phyloP scores from a whole-genome alignment of 192 early-diverging fungal species.

The Irineochytrium annulatum region DNA sequence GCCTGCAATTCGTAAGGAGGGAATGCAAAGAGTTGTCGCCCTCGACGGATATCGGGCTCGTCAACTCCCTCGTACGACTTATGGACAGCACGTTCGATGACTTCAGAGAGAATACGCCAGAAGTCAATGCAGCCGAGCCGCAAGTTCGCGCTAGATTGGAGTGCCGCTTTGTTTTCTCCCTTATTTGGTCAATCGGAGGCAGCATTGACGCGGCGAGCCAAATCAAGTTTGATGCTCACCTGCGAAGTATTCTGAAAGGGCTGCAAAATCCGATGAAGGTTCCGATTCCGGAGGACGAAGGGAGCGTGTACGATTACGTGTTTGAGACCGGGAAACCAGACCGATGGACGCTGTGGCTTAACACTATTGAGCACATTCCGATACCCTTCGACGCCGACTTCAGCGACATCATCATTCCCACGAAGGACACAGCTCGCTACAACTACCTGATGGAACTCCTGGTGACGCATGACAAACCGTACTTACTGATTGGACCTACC shows the following conservation, averaged over 20 bases:
- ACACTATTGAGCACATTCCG: slow-evolving; percentile 39
- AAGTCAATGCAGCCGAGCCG: slow-evolving; percentile 16
- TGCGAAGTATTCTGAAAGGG: slow-evolving; percentile 13
- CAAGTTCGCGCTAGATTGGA: slow-evolving; percentile 27
- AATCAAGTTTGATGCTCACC: slow-evolving; percentile 45
- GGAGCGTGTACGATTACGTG: slow-evolving; percentile 50
- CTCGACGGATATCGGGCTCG: slow-evolving; percentile 56
- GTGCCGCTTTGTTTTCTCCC: slow-evolving; percentile 45
- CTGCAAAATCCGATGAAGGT: slow-evolving; percentile 17
- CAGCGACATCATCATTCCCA: slow-evolving; percentile 59
- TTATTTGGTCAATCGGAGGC: slow-evolving; percentile 55
- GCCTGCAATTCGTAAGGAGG: slow-evolving; percentile 33
- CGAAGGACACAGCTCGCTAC: slow-evolving; percentile 61
- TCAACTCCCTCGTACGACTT: slow-evolving; percentile 50
- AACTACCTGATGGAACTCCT: slow-evolving; percentile 56
- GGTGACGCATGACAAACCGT: slow-evolving; percentile 45
- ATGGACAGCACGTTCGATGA: slow-evolving; percentile 47
- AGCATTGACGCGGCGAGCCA: slow-evolving; percentile 49
- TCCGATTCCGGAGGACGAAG: slow-evolving; percentile 37
- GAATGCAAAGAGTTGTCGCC: slow-evolving; percentile 60
- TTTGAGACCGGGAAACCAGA: slow-evolving; percentile 36
- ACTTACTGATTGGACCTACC: slow-evolving; percentile 55
- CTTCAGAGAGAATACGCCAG: slow-evolving; percentile 22
- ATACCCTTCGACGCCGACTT: slow-evolving; percentile 51
- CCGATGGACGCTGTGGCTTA: slow-evolving; percentile 50